Evolutionary conservation across 2,329 filamentous ascomycete species (phyloP), one percentile per base, ranked within the genome.

Genomic region (Sporothrix pseudoabietina): DNA sequence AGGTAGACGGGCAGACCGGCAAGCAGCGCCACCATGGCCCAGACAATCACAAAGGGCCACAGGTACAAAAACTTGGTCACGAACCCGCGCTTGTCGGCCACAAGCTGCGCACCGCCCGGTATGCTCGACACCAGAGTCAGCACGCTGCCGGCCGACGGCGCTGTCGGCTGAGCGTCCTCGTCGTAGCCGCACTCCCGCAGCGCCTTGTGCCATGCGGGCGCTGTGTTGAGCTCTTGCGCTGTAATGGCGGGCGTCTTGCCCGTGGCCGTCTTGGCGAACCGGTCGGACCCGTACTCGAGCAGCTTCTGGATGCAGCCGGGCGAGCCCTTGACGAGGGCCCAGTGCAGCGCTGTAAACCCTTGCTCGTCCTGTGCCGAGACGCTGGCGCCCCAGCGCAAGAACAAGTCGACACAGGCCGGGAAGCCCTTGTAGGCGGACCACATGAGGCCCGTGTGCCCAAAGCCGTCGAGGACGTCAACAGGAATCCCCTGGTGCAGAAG

Each of bases 401-500:
- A 95, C 59, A 98, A 82, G 80, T 98, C 96, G 66, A 98, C 95
- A 78, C 94, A 97, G 65, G 92, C 90, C 0, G 95, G 93, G 80
- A 91, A 98, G 49, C 97, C 96, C 82, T 99, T 99, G 85, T 99
- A 99, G 19, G 95, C 95, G 22, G 96, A 94, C 96, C 96, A 99
- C 96, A 99, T 99, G 75, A 99, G 86, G 75, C 91, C 92, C 0
- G 96, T 98, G 82, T 99, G 97, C 6, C 94, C 94, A 80, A 94
- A 95, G 69, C 89, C 89, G 82, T 99, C 96, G 71, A 91, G 87
- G 6, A 96, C 92, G 80, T 99, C 96, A 75, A 99, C 94, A 19
- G 94, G 93, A 74, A 99, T 96, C 79, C 96, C 94, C 80, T 98
- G 94, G 83, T 99, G 96, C 32, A 99, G 87, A 8, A 99, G 88